Base-by-base conservation (phyloP, 495 filamentous ascomycete genomes). In the Chaetomium cochliodes region DNA sequence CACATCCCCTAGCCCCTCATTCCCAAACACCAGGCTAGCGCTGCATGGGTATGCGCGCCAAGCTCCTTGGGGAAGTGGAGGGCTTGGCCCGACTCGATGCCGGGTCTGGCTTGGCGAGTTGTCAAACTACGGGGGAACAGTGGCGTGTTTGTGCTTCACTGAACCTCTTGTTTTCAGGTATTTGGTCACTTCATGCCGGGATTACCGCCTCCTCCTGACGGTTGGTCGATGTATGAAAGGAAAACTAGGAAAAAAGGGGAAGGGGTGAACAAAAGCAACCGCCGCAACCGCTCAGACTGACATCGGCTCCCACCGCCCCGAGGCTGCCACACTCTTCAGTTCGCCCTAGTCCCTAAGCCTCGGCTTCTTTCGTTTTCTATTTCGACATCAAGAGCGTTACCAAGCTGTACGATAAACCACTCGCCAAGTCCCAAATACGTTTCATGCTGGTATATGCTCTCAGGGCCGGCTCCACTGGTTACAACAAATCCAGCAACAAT, bases 401-500 rank as follows among this genome's bases (percentile, higher is more conserved):
- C 46, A 20, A 20, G 22, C 12, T 12, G 28, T 25, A 53, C 49
- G 50, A 23, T 52, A 63, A 56, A n/a, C 18, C 18, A 18, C 47
- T 30, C 18, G 65, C 60, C 60, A 62, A 66, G 42, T n/a, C 28
- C 30, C 11, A 37, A 6, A 47, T 33, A 44, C 30, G 60, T 66
- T 54, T 66, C 53, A 66, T 60, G 60, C 65, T 55, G 65, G 65
- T 46, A 67, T 53, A 63, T 54, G 26, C 33, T 37, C 33, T 1
- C 33, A 3, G n/a, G 44, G 16, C 44, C 44, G 16, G 44, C 44
- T 47, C 33, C 33, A 7, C 33, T 5, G 33, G n/a, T 47, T 50
- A 6, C 18, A 50, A 3, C 16, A 5, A 50, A 20, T 3, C 5
- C 42, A 63, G 20, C 2, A 7, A 52, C 28, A 16, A 44, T 44